Conservation (phyloP, 2,329 filamentous ascomycete species). For the Macrophomina pseudophaseolina region DNA sequence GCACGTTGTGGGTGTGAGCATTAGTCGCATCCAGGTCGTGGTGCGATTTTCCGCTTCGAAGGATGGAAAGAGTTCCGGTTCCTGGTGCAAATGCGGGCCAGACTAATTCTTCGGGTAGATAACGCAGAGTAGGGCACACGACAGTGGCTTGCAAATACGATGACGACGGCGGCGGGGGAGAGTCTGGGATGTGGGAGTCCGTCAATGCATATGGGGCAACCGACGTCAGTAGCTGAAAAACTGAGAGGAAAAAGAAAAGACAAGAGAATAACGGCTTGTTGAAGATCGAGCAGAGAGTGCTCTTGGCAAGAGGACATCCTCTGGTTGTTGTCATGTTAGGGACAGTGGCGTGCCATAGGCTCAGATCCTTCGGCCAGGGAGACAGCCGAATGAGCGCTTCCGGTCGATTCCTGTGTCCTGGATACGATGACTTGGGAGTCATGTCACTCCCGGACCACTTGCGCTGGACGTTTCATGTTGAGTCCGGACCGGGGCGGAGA, state of each 20-base stretch:
- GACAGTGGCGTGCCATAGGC: neutral
- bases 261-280: neutral
- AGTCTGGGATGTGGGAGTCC: neutral
- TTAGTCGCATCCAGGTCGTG: neutral
- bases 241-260: neutral
- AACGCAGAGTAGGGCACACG: neutral
- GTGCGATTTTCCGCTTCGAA: neutral
- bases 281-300: neutral
- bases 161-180: slow-evolving; percentile 2
- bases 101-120: slow-evolving; percentile 1
- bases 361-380: neutral
- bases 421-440: neutral
- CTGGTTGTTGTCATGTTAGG: neutral
- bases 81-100: neutral
- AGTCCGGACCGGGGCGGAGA: slow-evolving; percentile 16
- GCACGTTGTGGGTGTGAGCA: neutral
- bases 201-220: neutral
- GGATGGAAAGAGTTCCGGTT: neutral
- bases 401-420: neutral
- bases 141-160: slow-evolving; percentile 8
- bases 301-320: neutral
- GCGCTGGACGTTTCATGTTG: slow-evolving; percentile 10
- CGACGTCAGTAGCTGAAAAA: slow-evolving; percentile 3
- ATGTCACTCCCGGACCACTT: neutral
- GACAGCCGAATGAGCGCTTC: neutral